Evolutionary conservation across 2,329 filamentous ascomycete genomes (phyloP).

Genomic region (Xylaria sp.): DNA sequence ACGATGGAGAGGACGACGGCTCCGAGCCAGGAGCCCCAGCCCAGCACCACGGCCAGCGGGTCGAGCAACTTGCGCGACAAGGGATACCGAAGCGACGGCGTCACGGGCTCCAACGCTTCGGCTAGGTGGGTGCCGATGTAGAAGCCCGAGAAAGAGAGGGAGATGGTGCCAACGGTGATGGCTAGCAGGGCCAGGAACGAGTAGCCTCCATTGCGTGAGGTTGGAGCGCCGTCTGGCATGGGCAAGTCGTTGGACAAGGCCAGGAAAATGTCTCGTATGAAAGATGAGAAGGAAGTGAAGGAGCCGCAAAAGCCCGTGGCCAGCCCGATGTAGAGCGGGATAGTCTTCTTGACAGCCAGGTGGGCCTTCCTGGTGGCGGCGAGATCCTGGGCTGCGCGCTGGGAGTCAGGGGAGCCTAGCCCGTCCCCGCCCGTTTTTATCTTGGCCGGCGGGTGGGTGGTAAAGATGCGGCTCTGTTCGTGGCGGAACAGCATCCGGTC

Average conservation of each 20-base stretch:
- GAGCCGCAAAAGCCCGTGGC: conserved; percentile 90
- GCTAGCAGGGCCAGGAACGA: conserved; percentile 84
- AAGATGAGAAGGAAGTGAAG: conserved; percentile 89
- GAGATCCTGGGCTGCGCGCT: conserved; percentile 47
- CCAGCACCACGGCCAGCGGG: conserved; percentile 70
- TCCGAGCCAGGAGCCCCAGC: conserved; percentile 80
- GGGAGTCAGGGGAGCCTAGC: conserved; percentile 41
- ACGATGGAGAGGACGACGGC: conserved; percentile 77
- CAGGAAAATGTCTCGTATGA: conserved; percentile 83
- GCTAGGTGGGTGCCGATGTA: conserved; percentile 81
- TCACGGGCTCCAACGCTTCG: conserved; percentile 65
- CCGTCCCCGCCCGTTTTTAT: conserved; percentile 56
- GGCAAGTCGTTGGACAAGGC: conserved; percentile 80
- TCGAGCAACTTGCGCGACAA: conserved; percentile 72
- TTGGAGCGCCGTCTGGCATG: conserved; percentile 56
- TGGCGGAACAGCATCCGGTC: conserved; percentile 79
- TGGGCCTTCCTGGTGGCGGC: conserved; percentile 66
- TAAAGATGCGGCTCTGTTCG: conserved; percentile 68
- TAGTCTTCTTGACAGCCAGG: conserved; percentile 78
- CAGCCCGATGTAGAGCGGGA: conserved; percentile 88
- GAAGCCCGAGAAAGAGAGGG: conserved; percentile 76
- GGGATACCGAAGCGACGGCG: conserved; percentile 68
- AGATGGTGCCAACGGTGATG: conserved; percentile 77
- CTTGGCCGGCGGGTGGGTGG: conserved; percentile 53
- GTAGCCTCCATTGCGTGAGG: conserved; percentile 75